Percentiles rank a stretch among this genome's conserved stretches.
Evolutionary conservation across 2,329 filamentous ascomycete species (phyloP).

Genomic region (Aaosphaeria pasadenensis): DNA sequence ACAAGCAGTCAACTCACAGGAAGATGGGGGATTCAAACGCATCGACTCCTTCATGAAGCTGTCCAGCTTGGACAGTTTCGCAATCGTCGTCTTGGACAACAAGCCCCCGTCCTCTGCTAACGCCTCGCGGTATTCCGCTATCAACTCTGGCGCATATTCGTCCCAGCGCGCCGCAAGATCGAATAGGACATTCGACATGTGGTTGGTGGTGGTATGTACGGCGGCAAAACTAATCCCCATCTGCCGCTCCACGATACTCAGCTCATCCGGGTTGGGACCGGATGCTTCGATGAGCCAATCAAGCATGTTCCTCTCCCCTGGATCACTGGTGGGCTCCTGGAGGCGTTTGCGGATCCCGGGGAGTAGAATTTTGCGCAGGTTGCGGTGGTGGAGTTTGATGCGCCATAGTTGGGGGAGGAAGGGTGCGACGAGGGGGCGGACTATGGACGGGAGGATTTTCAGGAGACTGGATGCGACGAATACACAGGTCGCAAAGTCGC

Average conservation of each 20-base stretch:
- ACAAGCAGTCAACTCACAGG: neutral
- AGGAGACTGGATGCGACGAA: conserved; percentile 2
- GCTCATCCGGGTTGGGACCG: neutral
- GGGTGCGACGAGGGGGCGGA: neutral
- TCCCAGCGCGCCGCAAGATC: conserved; percentile 7
- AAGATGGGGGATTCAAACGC: conserved; percentile 1
- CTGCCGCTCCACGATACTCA: conserved; percentile 2
- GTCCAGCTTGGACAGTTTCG: conserved; percentile 1
- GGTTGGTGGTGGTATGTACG: conserved; percentile 3
- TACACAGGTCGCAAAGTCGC: conserved; percentile 5
- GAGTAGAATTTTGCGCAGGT: neutral
- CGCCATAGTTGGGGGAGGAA: conserved; percentile 2
- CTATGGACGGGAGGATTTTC: conserved; percentile 2
- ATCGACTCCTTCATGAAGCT: conserved; percentile 4
- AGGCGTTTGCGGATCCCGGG: neutral
- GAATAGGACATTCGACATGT: conserved; percentile 5
- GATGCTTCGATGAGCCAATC: conserved; percentile 3
- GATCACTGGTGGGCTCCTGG: neutral
- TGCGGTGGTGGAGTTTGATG: conserved; percentile 1
- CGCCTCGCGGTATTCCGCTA: conserved; percentile 1
- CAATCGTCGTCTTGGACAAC: conserved; percentile 1
- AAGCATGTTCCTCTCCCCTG: conserved; percentile 1
- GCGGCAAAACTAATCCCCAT: conserved; percentile 4
- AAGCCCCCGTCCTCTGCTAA: neutral
- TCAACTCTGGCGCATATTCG: conserved; percentile 2